Percentiles rank a stretch among this genome's conserved stretches.
phyloP scores from a whole-genome alignment of 1,284 basidiomycete species.

The Sanghuangporus weigelae region DNA sequence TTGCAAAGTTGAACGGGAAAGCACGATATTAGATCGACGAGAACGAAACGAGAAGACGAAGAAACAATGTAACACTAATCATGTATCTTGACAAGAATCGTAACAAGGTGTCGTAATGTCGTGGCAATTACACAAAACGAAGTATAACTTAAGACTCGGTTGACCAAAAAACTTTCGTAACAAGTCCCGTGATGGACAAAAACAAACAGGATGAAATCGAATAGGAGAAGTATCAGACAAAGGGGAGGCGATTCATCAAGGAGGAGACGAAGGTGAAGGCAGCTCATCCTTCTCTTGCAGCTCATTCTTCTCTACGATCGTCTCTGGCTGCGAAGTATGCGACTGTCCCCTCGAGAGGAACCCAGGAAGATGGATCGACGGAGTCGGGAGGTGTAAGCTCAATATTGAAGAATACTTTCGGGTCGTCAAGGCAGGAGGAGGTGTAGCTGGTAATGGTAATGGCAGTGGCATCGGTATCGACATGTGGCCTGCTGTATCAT shows the following conservation, averaged over 20 bases:
- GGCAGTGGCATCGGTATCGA: not conserved
- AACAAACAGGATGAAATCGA: not conserved
- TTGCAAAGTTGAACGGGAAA: not conserved
- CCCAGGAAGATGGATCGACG: constrained; percentile 3
- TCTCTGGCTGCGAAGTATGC: not conserved
- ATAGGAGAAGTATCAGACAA: not conserved
- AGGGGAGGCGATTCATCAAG: not conserved
- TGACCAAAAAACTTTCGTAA: not conserved
- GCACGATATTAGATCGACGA: not conserved
- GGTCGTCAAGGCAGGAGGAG: constrained; percentile 12
- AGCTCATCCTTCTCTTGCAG: not conserved
- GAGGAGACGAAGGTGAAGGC: not conserved
- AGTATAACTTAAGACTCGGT: not conserved
- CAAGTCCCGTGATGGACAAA: not conserved
- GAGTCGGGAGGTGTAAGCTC: constrained; percentile 12
- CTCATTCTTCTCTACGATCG: constrained; percentile 5
- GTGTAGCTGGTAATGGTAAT: not conserved
- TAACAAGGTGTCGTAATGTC: not conserved
- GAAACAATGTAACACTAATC: not conserved
- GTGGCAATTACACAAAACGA: not conserved
- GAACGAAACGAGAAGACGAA: not conserved
- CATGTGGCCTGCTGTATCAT: not conserved
- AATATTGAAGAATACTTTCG: constrained; percentile 3
- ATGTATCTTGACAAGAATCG: not conserved
- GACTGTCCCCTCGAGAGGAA: constrained; percentile 3